These are phyloP conservation scores for Malus hybrid DNA, from an alignment of 331 rosid species.

Conservation along the genomic window DNA sequence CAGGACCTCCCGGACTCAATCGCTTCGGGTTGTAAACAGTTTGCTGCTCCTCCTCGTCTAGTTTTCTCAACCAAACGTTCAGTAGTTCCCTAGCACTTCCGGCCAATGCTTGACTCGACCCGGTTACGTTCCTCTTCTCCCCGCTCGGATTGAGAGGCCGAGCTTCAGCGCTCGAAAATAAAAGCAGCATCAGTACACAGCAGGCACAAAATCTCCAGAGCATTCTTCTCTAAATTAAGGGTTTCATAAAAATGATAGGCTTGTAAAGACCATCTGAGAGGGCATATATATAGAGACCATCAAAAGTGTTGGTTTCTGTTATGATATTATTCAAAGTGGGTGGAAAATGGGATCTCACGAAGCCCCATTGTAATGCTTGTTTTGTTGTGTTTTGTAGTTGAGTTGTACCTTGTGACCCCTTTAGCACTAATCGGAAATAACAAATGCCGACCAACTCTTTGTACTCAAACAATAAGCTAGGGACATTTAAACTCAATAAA, in stretches of 20 bases:
- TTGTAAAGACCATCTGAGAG: neutral
- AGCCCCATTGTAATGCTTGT: neutral
- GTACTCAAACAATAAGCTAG: neutral
- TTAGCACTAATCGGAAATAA: neutral
- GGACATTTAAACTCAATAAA: neutral
- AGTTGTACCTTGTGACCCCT: neutral
- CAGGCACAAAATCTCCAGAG: neutral
- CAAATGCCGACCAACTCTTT: constrained; percentile 11
- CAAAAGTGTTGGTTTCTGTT: neutral
- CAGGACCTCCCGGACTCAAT: constrained; percentile 46
- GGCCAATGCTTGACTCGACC: neutral
- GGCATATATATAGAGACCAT: neutral
- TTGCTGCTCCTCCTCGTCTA: neutral
- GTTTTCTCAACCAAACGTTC: constrained; percentile 15
- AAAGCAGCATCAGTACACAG: constrained; percentile 11
- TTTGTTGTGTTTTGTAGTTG: neutral
- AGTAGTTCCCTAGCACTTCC: constrained; percentile 15
- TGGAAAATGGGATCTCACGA: neutral
- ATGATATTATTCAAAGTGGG: neutral
- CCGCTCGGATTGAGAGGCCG: constrained; percentile 4
- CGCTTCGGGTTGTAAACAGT: constrained; percentile 18
- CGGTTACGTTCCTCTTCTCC: constrained; percentile 6
- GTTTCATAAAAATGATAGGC: neutral
- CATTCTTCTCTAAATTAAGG: neutral
- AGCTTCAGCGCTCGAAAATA: constrained; percentile 5